phyloP scores from a whole-genome alignment of 768 basidiomycete species.

The Tulasnella sp. region DNA sequence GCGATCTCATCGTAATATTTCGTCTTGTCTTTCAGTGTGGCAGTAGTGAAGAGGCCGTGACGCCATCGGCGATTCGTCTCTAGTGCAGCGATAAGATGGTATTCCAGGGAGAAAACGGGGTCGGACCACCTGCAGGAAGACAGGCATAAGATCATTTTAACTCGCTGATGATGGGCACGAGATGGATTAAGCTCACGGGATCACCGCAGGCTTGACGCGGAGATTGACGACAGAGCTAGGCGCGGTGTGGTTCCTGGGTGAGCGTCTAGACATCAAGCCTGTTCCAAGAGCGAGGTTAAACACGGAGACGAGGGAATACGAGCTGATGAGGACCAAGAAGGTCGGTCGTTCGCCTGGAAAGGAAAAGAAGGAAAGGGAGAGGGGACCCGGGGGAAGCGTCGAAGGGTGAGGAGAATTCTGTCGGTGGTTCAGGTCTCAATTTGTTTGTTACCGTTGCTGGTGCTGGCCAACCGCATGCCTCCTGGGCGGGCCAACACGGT shows the following conservation, averaged over 20 bases:
- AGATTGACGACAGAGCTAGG: neutral
- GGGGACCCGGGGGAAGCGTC: neutral
- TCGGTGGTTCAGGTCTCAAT: neutral
- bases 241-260: conserved; percentile 9
- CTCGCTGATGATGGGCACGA: neutral
- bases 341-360: neutral
- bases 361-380: neutral
- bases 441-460: neutral
- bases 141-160: neutral
- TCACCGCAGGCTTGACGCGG: neutral
- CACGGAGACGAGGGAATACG: neutral
- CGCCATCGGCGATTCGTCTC: conserved; percentile 13
- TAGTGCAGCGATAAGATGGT: conserved; percentile 4
- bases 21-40: neutral
- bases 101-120: neutral
- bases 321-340: neutral
- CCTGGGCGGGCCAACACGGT: neutral
- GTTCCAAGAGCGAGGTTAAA: neutral
- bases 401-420: neutral
- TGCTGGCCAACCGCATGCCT: neutral
- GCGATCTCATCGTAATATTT: conserved; percentile 16
- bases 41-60: conserved; percentile 1
- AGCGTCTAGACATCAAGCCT: neutral
- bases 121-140: conserved; percentile 4
- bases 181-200: neutral